phyloP scores from a whole-genome alignment of 2,329 filamentous ascomycete species.

The Fusarium sp. region DNA sequence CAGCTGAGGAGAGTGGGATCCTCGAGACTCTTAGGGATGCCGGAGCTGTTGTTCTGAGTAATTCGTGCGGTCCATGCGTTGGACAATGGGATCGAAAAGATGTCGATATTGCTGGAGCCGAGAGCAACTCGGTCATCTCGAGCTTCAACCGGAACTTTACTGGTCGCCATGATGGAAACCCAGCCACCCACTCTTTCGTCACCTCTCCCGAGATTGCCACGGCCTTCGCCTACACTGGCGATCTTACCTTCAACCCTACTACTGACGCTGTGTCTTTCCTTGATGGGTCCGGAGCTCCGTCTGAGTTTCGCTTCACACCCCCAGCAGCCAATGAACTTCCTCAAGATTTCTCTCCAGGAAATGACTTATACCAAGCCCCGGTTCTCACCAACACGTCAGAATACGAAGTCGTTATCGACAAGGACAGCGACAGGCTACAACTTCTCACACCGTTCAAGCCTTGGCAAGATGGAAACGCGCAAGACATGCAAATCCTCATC shows the following conservation, averaged over 20 bases:
- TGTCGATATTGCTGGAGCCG: constrained; percentile 44
- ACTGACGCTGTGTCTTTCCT: neutral
- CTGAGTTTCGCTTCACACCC: neutral
- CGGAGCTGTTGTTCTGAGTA: constrained; percentile 52
- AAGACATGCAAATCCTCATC: constrained; percentile 45
- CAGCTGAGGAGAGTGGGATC: neutral
- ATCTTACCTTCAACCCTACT: neutral
- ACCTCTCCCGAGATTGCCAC: neutral
- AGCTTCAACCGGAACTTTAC: constrained; percentile 57
- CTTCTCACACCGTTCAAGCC: constrained; percentile 45
- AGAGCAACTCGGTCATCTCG: constrained; percentile 54
- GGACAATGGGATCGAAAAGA: constrained; percentile 56
- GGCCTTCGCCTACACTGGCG: neutral
- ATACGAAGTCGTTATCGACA: constrained; percentile 45
- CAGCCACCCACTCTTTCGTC: constrained; percentile 63
- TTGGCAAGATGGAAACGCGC: constrained; percentile 47
- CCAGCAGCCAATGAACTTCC: constrained; percentile 1
- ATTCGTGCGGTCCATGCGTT: constrained; percentile 54
- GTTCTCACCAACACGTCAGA: constrained; percentile 33
- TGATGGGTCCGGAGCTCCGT: neutral
- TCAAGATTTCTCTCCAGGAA: constrained; percentile 2
- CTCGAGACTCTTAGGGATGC: constrained; percentile 46
- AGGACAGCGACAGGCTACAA: constrained; percentile 51
- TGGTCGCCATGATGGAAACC: constrained; percentile 55
- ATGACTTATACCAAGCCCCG: constrained; percentile 48